Conservation (phyloP, 495 filamentous ascomycete genomes). For the Penicillium simplicissimum region DNA sequence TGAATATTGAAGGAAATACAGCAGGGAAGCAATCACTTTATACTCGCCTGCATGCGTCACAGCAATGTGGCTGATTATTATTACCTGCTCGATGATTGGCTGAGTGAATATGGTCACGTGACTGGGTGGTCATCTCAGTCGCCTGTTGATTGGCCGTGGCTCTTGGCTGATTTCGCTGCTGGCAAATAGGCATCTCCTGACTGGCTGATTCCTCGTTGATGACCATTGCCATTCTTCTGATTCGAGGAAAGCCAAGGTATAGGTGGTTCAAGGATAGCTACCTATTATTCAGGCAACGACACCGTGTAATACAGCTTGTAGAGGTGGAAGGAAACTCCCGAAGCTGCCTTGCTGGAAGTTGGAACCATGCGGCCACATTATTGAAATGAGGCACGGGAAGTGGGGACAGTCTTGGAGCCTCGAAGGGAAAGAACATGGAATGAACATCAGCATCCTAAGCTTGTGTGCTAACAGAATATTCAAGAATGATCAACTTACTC, state of each 20-base stretch:
- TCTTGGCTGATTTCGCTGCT: not conserved
- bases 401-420: not conserved
- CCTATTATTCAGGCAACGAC: too few relatives aligned
- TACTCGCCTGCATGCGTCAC: constrained; percentile 26
- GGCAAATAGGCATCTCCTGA: not conserved
- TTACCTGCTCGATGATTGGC: constrained; percentile 32
- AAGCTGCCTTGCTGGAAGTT: not conserved
- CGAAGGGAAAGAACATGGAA: not conserved
- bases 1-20: constrained; percentile 5
- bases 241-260: constrained; percentile 1
- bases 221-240: constrained; percentile 11
- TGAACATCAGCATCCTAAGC: not conserved
- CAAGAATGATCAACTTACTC: too few relatives aligned
- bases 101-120: constrained; percentile 16
- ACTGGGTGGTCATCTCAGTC: not conserved
- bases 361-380: not conserved
- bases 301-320: not conserved
- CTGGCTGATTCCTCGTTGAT: constrained; percentile 4
- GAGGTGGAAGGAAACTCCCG: not conserved
- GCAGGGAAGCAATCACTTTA: constrained; percentile 25
- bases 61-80: constrained; percentile 29
- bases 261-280: not conserved
- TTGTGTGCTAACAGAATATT: too few relatives aligned
- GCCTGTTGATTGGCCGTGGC: constrained; percentile 15
- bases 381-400: not conserved